phyloP scores from a whole-genome alignment of 202 grass and related monocot species.

The Musa balbisiana region DNA sequence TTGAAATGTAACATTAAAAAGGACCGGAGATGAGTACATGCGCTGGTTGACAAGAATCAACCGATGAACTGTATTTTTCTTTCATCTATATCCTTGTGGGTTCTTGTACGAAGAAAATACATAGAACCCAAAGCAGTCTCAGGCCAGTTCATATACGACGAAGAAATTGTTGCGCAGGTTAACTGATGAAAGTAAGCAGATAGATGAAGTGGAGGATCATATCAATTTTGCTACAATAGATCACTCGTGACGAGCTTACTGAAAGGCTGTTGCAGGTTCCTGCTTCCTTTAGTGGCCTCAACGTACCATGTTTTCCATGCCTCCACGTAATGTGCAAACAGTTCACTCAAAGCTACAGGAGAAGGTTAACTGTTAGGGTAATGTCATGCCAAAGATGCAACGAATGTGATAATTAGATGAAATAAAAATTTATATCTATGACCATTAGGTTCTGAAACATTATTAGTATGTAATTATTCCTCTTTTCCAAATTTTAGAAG shows the following conservation, averaged over 20 bases:
- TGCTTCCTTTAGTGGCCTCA: constrained; percentile 30
- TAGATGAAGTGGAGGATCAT: no score
- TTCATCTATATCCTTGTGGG: neutral
- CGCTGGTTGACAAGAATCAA: no score
- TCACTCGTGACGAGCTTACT: constrained; percentile 20
- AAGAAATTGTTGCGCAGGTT: no score
- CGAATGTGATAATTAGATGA: neutral
- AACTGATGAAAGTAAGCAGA: no score
- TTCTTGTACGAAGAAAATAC: constrained; percentile 44
- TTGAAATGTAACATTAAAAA: no score
- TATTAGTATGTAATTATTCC: no score
- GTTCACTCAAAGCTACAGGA: constrained; percentile 54
- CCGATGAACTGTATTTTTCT: no score
- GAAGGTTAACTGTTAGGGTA: neutral
- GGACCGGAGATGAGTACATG: no score
- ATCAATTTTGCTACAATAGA: constrained; percentile 23
- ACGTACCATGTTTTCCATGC: constrained; percentile 78
- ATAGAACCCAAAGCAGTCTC: constrained; percentile 29
- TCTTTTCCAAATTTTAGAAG: no score
- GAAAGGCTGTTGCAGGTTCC: constrained; percentile 12
- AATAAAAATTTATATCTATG: neutral
- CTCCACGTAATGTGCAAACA: constrained; percentile 76
- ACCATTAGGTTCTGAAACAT: no score
- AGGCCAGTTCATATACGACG: constrained; percentile 3
- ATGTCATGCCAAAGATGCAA: neutral